Evolutionary conservation across 495 filamentous ascomycete species (phyloP).

Genomic region (Daldinia loculata): DNA sequence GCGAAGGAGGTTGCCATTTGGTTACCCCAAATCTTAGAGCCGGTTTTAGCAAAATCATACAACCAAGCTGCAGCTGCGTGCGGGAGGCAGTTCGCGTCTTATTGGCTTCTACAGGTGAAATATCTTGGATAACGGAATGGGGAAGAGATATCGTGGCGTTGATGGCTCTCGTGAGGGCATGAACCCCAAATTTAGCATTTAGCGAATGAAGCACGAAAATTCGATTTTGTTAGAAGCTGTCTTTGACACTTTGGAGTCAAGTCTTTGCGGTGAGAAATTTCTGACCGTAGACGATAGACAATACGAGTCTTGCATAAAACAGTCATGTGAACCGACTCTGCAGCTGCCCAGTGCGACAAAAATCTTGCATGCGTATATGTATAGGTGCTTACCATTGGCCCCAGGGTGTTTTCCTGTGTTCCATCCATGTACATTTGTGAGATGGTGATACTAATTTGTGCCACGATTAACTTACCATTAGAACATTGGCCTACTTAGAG

Average conservation of each 20-base stretch:
- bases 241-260: background rate
- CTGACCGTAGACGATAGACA: background rate
- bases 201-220: constrained; percentile 18
- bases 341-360: background rate
- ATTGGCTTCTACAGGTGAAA: constrained; percentile 6
- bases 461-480: background rate
- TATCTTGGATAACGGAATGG: constrained; percentile 16
- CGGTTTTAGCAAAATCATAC: background rate
- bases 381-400: constrained; percentile 2
- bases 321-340: background rate
- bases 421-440: background rate
- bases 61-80: constrained; percentile 11
- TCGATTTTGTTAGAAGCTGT: background rate
- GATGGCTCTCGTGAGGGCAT: constrained; percentile 5
- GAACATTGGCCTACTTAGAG: background rate
- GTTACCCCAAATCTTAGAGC: constrained; percentile 6
- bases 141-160: constrained; percentile 21
- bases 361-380: background rate
- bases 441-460: constrained; percentile 2
- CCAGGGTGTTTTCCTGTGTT: background rate
- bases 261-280: background rate
- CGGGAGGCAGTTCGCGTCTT: constrained; percentile 12
- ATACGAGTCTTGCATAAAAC: background rate
- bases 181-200: constrained; percentile 19
- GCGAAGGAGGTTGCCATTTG: background rate